Evolutionary conservation across 1,284 basidiomycete species (phyloP), one percentile per base, ranked within the genome.

Genomic region (Cutaneotrichosporon cutaneum): DNA sequence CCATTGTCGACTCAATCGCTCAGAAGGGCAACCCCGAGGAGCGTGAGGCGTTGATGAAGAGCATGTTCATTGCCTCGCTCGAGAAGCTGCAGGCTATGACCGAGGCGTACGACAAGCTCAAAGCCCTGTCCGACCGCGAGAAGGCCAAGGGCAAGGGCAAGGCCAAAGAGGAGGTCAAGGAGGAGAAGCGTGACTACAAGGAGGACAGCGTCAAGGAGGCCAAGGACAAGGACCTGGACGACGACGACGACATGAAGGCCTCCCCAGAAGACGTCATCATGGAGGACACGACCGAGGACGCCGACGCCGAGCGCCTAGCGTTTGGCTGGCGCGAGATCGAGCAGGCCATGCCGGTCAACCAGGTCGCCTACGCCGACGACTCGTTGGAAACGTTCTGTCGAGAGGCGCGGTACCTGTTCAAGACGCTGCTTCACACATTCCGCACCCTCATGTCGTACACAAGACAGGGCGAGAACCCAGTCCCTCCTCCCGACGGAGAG

Each of bases 391-490:
- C 65, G 85, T 70, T 85, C 87, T 61, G 82, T 87, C 55, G 85
- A 72, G 94, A 94, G 71, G 90, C 89, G 45, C 88, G 93, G 42
- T 85, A 89, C 63, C 83, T 99, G 24, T 90, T 94, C 77, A 89
- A 93, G 65, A 91, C 93, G 16, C 83, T 99, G 53, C 83, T 97
- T 16, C 93, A 94, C 69, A 93, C 91, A 7, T 90, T 97, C 78
- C 90, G 94, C 58, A 88, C 89, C 2, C 87, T 90, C 65, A 84
- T 99, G 13, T 83, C 84, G 27, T 86, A 87, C 26, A 82, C 98
- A 65, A 90, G 90, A 68, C 90, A 90, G 74, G 86, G 87, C 64
- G 90, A 92, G 24, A 88, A 87, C 8, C 86, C 87, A 0, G 80
- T 87, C 58, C 89, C 92, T 2, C 70, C 72, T 22, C 75, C 77